phyloP scores from a whole-genome alignment of 225 moss, liverwort and hornwort genomes.

The Bryoerythrophyllum caledonicum region DNA sequence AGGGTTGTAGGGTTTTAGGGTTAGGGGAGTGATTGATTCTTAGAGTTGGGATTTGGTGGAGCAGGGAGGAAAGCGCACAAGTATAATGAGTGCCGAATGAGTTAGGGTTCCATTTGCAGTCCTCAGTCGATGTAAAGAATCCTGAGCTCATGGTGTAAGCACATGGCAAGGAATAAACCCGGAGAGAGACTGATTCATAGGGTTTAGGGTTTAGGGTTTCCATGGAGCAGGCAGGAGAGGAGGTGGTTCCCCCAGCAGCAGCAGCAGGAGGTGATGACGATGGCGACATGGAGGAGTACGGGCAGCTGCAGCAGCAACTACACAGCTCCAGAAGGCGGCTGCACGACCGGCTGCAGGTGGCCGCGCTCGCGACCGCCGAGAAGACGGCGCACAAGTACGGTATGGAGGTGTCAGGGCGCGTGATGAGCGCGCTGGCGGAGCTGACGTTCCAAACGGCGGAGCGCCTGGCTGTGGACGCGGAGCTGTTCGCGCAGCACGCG shows the following conservation, averaged over 20 bases:
- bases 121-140: too few relatives aligned
- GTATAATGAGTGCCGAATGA: too few relatives aligned
- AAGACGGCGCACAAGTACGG: conserved; percentile 42
- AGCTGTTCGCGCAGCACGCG: conserved; percentile 60
- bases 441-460: conserved; percentile 48
- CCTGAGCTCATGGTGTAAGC: too few relatives aligned
- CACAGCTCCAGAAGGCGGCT: conserved; percentile 46
- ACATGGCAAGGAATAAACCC: too few relatives aligned
- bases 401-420: conserved; percentile 49
- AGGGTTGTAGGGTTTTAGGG: too few relatives aligned
- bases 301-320: conserved; percentile 50
- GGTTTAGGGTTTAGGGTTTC: neutral
- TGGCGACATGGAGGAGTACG: conserved; percentile 47
- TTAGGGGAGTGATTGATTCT: too few relatives aligned
- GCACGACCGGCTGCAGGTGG: conserved; percentile 48
- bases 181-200: neutral
- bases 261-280: neutral
- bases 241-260: conserved; percentile 9
- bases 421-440: conserved; percentile 52
- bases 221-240: conserved; percentile 26
- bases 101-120: too few relatives aligned
- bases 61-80: too few relatives aligned
- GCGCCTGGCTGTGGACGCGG: conserved; percentile 48
- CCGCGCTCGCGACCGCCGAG: conserved; percentile 51
- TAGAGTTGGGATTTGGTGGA: too few relatives aligned